phyloP scores from a whole-genome alignment of 2,329 filamentous ascomycete genomes.

The Trichoderma afroharzianum region DNA sequence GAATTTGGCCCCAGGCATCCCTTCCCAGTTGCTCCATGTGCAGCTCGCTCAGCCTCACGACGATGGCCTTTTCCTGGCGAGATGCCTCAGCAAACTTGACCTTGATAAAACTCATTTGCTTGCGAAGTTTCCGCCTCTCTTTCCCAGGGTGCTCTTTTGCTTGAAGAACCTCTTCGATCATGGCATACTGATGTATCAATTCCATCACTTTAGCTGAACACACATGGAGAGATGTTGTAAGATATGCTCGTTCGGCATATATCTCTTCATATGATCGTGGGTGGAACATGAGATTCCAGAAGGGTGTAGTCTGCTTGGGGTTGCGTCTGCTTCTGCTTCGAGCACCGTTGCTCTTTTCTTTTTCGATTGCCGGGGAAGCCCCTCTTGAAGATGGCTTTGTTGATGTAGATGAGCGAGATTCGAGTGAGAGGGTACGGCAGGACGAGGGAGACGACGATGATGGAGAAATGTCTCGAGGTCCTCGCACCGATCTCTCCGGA shows the following conservation, averaged over 20 bases:
- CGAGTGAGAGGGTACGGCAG: not conserved
- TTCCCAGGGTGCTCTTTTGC: constrained; percentile 23
- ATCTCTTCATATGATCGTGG: constrained; percentile 42
- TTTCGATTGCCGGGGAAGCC: not conserved
- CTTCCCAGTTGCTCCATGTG: constrained; percentile 46
- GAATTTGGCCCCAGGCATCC: constrained; percentile 37
- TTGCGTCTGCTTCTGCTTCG: not conserved
- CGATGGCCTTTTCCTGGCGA: constrained; percentile 44
- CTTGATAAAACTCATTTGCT: constrained; percentile 40
- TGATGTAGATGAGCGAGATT: constrained; percentile 1
- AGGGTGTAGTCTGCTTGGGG: not conserved
- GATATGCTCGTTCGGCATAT: constrained; percentile 45
- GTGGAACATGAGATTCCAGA: constrained; percentile 28
- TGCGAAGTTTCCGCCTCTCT: constrained; percentile 34
- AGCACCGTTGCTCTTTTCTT: constrained; percentile 5
- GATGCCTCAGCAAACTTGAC: constrained; percentile 42
- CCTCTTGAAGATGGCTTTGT: constrained; percentile 8
- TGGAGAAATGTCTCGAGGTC: constrained; percentile 3
- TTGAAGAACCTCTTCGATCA: constrained; percentile 34
- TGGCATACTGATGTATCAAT: constrained; percentile 38
- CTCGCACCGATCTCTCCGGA: not conserved
- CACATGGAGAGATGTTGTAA: constrained; percentile 39
- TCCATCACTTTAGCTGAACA: constrained; percentile 37
- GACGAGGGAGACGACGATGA: constrained; percentile 3
- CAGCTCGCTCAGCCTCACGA: constrained; percentile 47